phyloP scores from a whole-genome alignment of 202 grass and related monocot genomes.

The Bolboschoenoplectus hybrid region DNA sequence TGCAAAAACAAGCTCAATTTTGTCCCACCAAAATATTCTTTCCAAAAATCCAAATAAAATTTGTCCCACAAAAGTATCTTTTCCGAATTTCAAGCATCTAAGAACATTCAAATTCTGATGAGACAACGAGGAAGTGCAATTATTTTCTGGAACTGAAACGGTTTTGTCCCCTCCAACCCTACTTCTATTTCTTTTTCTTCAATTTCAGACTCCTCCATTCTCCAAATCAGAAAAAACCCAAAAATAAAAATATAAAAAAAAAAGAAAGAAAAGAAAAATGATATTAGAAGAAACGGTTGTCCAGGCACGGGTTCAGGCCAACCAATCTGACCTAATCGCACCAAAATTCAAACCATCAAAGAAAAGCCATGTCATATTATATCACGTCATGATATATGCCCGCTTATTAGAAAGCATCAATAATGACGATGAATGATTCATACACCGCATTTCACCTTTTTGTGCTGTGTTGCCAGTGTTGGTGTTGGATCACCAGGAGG shows the following conservation, averaged over 20 bases:
- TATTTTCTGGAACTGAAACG: not conserved
- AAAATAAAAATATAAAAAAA: not conserved
- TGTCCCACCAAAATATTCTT: not conserved
- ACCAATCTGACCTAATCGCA: slow-evolving; percentile 5
- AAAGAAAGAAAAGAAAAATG: not conserved
- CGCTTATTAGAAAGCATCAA: too few relatives aligned
- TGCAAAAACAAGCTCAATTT: too few relatives aligned
- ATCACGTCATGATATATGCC: too few relatives aligned
- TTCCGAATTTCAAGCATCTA: not conserved
- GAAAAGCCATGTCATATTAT: too few relatives aligned
- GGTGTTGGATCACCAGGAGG: not conserved
- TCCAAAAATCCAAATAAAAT: not conserved
- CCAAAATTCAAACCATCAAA: not conserved
- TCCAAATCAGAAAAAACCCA: not conserved
- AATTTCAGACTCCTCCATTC: too few relatives aligned
- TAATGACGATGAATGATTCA: too few relatives aligned
- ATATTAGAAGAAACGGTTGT: not conserved
- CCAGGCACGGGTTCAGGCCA: not conserved
- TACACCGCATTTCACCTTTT: not conserved
- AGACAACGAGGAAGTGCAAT: not conserved
- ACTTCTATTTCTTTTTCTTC: not conserved
- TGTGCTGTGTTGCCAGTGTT: not conserved
- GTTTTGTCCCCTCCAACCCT: not conserved
- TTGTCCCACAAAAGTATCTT: not conserved
- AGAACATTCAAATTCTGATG: not conserved